Conservation (phyloP, 2,329 filamentous ascomycete species). For the Epichloe gansuensis region DNA sequence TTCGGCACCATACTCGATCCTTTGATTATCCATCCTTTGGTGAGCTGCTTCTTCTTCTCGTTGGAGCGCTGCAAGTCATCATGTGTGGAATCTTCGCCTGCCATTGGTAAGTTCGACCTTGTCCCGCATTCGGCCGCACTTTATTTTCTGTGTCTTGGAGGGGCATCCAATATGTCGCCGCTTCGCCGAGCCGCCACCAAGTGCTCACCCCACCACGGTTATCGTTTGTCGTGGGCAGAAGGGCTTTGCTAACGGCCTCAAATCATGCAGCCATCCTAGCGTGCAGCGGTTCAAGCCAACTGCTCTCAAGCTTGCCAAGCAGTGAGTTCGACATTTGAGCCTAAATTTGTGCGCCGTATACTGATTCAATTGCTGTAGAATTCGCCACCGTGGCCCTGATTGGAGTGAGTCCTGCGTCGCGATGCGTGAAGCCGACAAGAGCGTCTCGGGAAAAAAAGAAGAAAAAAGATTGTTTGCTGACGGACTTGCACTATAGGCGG, state of each 20-base stretch:
- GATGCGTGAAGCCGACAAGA: background rate
- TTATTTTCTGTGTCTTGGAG: conserved; percentile 13
- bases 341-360: background rate
- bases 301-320: conserved; percentile 85
- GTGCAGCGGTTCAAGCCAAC: conserved; percentile 94
- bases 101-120: conserved; percentile 54
- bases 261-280: conserved; percentile 61
- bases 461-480: background rate
- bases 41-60: conserved; percentile 1
- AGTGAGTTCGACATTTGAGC: conserved; percentile 46
- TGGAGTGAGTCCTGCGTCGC: conserved; percentile 63
- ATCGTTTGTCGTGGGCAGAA: background rate
- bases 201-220: conserved; percentile 18
- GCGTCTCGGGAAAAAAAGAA: background rate
- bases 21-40: background rate
- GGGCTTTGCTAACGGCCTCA: conserved; percentile 6
- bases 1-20: background rate
- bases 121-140: background rate
- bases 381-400: conserved; percentile 93
- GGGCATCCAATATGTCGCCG: conserved; percentile 14
- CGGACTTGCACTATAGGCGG: conserved; percentile 47
- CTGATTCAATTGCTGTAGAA: conserved; percentile 34
- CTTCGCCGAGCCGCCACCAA: background rate
- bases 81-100: conserved; percentile 99
- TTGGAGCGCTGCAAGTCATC: conserved; percentile 27